Evolutionary conservation across 1,139 yeast genomes (phyloP), one percentile per base, ranked within the genome.

Genomic region (Diutina catenulata): DNA sequence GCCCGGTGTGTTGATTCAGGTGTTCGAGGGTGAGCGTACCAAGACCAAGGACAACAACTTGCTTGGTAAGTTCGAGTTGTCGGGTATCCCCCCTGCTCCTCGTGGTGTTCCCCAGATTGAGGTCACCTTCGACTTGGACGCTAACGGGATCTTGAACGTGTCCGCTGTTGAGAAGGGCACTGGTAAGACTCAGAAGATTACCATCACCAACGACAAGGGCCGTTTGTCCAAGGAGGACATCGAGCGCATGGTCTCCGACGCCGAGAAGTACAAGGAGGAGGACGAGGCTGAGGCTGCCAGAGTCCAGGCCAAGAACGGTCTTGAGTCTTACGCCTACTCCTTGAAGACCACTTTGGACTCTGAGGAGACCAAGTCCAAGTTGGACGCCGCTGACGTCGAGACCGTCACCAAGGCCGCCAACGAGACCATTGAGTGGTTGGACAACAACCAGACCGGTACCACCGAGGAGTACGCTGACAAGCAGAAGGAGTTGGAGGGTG

Each of bases 201-300:
- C 95, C 46, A 91, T 91, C 63, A 84, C 91, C 55, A 91, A 91
- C 61, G 97, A 91, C 64, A 87, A 88, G 75, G 96, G 96, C 56
- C 83, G 97, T 73, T 76, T 91, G 57, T 73, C 95, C 44, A 82
- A 82, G 68, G 94, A 84, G 46, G 94, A 84, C 44, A 84, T 84
- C 52, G 95, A 84, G 56, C 80, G 87, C 66, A 86, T 84, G 95
- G 94, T 84, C 51, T 86, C 80, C 62, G 95, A 86, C 60, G 95
- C 94, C 48, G 95, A 83, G 67, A 77, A 81, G 65, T 86, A 69
- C 56, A 33, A 33, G 37, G 37, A 33, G 19, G 37, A 36, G 33
- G 39, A 37, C 23, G 36, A 29, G 23, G 19, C 16, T 31, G 39
- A 29, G 21, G 37, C 39, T 32, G 39, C 47, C 31, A 44, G 49